Conservation (phyloP, 176 grass and related monocot species). For the Aegilops speltoides region DNA sequence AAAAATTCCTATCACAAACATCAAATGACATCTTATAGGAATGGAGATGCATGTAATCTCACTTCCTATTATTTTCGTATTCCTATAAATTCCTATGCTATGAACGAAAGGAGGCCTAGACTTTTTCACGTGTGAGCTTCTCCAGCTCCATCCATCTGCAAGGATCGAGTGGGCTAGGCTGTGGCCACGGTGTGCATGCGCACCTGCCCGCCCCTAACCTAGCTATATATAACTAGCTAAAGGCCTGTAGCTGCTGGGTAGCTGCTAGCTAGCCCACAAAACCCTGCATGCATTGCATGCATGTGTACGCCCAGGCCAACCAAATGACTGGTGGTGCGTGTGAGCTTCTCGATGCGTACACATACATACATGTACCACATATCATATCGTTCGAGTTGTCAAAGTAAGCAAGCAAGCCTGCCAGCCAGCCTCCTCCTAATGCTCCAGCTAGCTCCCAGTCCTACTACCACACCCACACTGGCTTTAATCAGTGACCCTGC, state of each 20-base stretch:
- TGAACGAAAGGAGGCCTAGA: no score
- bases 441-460: constrained; percentile 37
- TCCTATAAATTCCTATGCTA: no score
- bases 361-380: constrained; percentile 8
- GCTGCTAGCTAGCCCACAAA: constrained; percentile 24
- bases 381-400: constrained; percentile 39
- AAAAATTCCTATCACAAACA: no score
- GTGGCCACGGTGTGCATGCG: not conserved
- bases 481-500: constrained; percentile 60
- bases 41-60: no score
- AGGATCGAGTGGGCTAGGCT: not conserved
- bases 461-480: constrained; percentile 41
- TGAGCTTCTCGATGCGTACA: constrained; percentile 46
- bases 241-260: not conserved
- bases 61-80: no score
- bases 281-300: constrained; percentile 14
- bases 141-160: not conserved
- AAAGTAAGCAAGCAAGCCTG: constrained; percentile 18
- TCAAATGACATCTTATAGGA: no score
- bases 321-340: constrained; percentile 45
- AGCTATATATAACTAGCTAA: not conserved
- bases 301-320: constrained; percentile 26
- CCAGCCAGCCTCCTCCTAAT: constrained; percentile 28
- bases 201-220: not conserved
- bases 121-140: not conserved